Conservation (phyloP, 164 flowering plant species). For the Chloranthus sessilifolius region DNA sequence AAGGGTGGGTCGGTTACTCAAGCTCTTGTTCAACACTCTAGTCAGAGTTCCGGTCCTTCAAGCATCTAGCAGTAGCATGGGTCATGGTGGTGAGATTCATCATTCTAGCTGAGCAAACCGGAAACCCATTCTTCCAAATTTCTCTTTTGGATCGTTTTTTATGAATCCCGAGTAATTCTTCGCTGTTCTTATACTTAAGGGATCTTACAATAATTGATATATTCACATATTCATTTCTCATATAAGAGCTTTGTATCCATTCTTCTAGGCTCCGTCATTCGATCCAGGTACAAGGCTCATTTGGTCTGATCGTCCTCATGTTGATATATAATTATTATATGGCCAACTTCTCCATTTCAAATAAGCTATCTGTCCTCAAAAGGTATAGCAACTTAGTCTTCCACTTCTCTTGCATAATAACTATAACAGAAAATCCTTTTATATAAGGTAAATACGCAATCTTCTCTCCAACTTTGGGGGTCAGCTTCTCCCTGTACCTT, state of each 20-base stretch:
- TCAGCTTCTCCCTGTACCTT: too few relatives aligned
- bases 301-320: conserved; percentile 23
- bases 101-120: conserved; percentile 27
- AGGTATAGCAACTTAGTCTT: conserved; percentile 27
- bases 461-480: too few relatives aligned
- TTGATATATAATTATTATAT: conserved; percentile 27
- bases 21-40: conserved; percentile 30
- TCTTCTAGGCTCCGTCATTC: conserved; percentile 22
- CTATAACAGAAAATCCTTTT: conserved; percentile 13
- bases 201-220: neutral
- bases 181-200: neutral
- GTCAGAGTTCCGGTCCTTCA: conserved; percentile 39
- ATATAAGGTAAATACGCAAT: conserved; percentile 9
- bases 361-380: conserved; percentile 43
- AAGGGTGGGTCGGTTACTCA: conserved; percentile 37
- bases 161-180: conserved; percentile 10
- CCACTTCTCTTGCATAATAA: conserved; percentile 29
- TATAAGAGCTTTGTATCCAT: conserved; percentile 7
- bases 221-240: conserved; percentile 7
- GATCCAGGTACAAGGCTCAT: too few relatives aligned
- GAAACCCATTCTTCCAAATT: conserved; percentile 11
- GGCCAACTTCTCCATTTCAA: conserved; percentile 22
- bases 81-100: conserved; percentile 27
- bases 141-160: conserved; percentile 12
- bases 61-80: conserved; percentile 24